Evolutionary conservation across 495 filamentous ascomycete species (phyloP).

Genomic region (Margaritispora aquatica): DNA sequence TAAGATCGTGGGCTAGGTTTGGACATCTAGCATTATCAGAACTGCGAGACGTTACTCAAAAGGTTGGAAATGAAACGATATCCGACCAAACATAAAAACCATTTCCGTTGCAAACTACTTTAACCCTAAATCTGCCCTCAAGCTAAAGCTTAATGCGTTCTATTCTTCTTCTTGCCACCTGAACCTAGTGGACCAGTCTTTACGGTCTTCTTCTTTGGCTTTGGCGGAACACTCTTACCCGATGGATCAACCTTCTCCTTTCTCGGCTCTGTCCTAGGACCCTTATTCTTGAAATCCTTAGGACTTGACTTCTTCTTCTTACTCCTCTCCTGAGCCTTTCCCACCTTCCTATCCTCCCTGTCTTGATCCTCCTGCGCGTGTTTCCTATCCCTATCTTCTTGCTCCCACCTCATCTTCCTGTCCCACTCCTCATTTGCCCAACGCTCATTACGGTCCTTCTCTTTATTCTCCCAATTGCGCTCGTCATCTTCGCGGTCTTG

Average conservation of each 20-base stretch:
- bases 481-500: not conserved
- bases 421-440: conserved; percentile 1
- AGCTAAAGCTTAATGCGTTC: no score
- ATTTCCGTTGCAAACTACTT: no score
- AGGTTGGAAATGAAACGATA: not conserved
- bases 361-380: not conserved
- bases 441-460: not conserved
- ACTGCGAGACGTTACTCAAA: not conserved
- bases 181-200: not conserved
- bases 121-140: no score
- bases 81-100: no score
- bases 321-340: not conserved
- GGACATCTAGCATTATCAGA: not conserved
- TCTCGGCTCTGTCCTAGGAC: not conserved
- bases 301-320: not conserved
- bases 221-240: not conserved
- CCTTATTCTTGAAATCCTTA: not conserved
- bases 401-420: not conserved
- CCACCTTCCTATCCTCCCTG: not conserved
- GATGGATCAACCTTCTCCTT: no score
- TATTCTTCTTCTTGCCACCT: not conserved
- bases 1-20: not conserved
- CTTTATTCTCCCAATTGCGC: not conserved
- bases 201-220: not conserved
- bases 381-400: not conserved